phyloP scores from a whole-genome alignment of 768 basidiomycete genomes.

The Termitomyces sp. region DNA sequence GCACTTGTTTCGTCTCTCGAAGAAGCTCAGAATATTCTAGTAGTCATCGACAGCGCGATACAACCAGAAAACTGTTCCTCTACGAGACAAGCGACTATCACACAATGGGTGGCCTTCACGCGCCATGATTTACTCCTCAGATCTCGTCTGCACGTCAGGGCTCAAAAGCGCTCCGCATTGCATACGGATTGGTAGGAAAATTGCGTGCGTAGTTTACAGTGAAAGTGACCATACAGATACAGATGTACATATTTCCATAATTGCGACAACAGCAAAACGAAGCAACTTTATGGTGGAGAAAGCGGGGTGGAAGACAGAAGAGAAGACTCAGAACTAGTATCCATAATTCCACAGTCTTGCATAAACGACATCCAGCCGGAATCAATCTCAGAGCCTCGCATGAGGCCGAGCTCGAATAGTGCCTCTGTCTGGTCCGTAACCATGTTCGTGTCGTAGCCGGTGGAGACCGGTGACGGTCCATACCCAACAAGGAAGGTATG shows the following conservation, averaged over 20 bases:
- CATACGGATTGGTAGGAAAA: not conserved
- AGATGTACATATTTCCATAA: not conserved
- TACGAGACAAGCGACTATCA: no score
- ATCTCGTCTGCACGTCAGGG: not conserved
- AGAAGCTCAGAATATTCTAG: no score
- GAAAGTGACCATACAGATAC: not conserved
- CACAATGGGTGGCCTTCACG: no score
- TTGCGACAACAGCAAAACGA: not conserved
- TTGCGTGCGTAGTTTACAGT: not conserved
- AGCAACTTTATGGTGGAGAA: not conserved
- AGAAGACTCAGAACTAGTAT: slow-evolving; percentile 10
- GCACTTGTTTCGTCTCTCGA: no score
- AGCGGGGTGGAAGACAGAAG: not conserved
- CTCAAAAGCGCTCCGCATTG: not conserved
- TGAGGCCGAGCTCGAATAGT: slow-evolving; percentile 38
- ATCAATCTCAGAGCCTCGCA: slow-evolving; percentile 41
- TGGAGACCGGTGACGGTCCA: not conserved
- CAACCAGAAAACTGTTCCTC: no score
- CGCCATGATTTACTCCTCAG: slow-evolving; percentile 15
- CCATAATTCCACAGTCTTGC: slow-evolving; percentile 46
- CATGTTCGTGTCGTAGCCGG: not conserved
- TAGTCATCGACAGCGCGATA: no score
- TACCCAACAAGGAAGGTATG: not conserved
- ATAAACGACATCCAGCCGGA: slow-evolving; percentile 46
- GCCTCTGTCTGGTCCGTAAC: slow-evolving; percentile 23